Base-by-base conservation (phyloP, 1,139 yeast genomes). In the Yamadazyma friedrichii region DNA sequence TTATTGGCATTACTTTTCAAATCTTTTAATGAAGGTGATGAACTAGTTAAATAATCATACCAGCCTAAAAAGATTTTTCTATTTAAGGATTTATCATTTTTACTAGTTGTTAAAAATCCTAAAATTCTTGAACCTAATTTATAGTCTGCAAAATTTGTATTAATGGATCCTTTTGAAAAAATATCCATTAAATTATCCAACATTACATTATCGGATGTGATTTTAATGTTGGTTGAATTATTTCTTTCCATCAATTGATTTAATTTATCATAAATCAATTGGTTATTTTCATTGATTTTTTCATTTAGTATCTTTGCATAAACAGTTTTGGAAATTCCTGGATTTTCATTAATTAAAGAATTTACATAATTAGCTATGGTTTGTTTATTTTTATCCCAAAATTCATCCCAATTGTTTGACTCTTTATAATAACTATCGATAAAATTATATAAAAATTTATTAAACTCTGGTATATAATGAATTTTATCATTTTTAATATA, bases 101-200 rank as follows among this genome's bases (percentile, higher is more conserved):
- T 53, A 1, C 49, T 37, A 22, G 55, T 54, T 3, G 76, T 70
- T 28, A 71, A 55, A 43, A 68, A 71, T 3, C 78, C 77, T 13
- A 71, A 53, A 2, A 70, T 65, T 38, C 76, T 55, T 1, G 76
- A 50, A 1, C 76, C 76, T 3, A 64, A 52, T 24, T 54, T 61
- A 48, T 66, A 70, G 43, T 68, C 74, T 4, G 76, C 76, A 50
- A 66, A 71, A 45, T 72, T 70, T 10, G 67, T 59, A 33, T 62
- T 62, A n/a, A 62, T 49, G 0, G 74, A 58, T 0, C 72, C 72
- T 46, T 61, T 60, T 26, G 71, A 53, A 36, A 69, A 57, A 0
- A 64, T 49, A 5, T 69, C 70, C 10, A 70, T 53, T 33, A 70
- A 50, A 34, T 60, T 58, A 35, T 61, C 57, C 13, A 59, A 45